These are phyloP conservation scores for Symbiodinium natans DNA, from an alignment of 73 alveolate genomes.

Conservation along the genomic window DNA sequence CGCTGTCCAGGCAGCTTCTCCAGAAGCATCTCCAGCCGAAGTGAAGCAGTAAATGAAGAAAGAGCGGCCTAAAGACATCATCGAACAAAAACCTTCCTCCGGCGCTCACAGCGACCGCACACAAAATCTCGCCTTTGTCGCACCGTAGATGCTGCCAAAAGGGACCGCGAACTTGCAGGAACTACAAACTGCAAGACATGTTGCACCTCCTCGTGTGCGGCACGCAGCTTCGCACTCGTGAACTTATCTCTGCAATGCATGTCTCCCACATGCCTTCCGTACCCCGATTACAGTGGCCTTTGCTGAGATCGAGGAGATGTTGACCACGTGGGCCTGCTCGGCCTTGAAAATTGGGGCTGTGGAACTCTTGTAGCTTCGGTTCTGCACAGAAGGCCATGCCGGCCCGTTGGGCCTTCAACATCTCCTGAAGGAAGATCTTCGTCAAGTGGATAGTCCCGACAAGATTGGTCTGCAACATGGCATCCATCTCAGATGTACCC, in stretches of 20 bases:
- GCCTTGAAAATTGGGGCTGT: not conserved
- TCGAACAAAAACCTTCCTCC: not conserved
- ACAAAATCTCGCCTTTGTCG: not conserved
- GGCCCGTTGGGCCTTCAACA: not conserved
- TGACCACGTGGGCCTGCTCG: not conserved
- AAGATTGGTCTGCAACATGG: not conserved
- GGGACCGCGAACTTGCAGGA: constrained; percentile 7
- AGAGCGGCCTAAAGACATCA: not conserved
- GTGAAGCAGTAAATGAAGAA: not conserved
- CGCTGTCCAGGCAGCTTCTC: not conserved
- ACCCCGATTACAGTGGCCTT: not conserved
- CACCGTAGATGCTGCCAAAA: constrained; percentile 17
- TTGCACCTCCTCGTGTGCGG: too few relatives aligned
- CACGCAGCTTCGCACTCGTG: not conserved
- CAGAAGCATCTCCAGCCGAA: constrained; percentile 1
- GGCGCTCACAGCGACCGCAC: too few relatives aligned
- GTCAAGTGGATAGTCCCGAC: not conserved
- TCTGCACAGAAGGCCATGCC: too few relatives aligned
- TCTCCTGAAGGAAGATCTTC: not conserved
- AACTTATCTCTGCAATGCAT: too few relatives aligned
- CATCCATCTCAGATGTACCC: not conserved
- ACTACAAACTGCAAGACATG: too few relatives aligned
- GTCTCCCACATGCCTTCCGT: not conserved
- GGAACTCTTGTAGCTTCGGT: too few relatives aligned
- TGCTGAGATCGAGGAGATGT: not conserved